A percentile compares a stretch with the other conserved stretches of the same genome.
These are phyloP conservation scores for Hansenula lynferdii DNA, from an alignment of 1,139 yeast genomes.

Conservation along the genomic window DNA sequence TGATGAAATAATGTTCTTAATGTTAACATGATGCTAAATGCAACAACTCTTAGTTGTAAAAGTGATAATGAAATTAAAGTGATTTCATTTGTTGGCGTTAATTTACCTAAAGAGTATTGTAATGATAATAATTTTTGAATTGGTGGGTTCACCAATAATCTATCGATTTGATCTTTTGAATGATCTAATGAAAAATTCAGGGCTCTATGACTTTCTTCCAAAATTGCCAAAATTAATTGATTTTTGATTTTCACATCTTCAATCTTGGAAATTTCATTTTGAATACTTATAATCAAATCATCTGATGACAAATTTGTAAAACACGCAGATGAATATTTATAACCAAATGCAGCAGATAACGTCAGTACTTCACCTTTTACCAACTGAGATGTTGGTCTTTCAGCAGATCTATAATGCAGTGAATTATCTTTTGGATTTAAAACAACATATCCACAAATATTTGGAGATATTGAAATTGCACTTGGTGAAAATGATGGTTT, in stretches of 20 bases:
- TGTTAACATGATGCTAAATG: conserved; percentile 73
- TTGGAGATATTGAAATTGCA: conserved; percentile 51
- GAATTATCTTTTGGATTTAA: conserved; percentile 17
- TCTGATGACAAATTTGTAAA: conserved; percentile 61
- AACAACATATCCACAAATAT: conserved; percentile 44
- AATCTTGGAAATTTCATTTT: conserved; percentile 37
- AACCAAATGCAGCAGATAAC: conserved; percentile 58
- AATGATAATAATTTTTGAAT: conserved; percentile 60
- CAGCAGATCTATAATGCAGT: not conserved
- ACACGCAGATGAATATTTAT: conserved; percentile 63
- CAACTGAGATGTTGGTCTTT: not conserved
- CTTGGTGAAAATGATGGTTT: conserved; percentile 29
- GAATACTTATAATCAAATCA: conserved; percentile 56
- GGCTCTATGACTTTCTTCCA: conserved; percentile 65
- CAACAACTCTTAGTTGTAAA: conserved; percentile 62
- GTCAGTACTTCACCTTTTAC: conserved; percentile 14
- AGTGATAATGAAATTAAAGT: conserved; percentile 64
- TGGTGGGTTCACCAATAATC: conserved; percentile 67
- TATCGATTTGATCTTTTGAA: conserved; percentile 62
- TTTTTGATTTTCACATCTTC: conserved; percentile 20
- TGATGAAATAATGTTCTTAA: conserved; percentile 47
- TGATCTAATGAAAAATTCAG: conserved; percentile 66
- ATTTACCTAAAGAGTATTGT: conserved; percentile 64
- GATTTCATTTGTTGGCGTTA: conserved; percentile 43
- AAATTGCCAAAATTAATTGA: conserved; percentile 38